Conservation (phyloP, 164 flowering plant genomes). For the Sextonia rubra region DNA sequence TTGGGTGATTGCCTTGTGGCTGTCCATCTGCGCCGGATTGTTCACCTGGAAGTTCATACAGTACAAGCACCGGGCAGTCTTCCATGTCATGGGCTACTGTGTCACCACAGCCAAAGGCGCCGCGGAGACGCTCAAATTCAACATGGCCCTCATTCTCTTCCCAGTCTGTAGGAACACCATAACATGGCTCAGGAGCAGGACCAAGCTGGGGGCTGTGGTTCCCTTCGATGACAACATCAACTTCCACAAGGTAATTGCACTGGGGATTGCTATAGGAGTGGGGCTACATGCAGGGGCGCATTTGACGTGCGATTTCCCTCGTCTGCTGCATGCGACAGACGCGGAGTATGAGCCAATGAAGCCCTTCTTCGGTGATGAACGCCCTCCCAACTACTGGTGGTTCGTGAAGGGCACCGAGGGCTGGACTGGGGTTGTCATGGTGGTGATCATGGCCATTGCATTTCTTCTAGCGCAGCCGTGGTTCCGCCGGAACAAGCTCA, state of each 20-base stretch:
- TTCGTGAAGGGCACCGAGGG: constrained; percentile 68
- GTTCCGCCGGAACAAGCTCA: constrained; percentile 50
- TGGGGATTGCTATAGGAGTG: constrained; percentile 54
- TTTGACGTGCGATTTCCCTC: constrained; percentile 70
- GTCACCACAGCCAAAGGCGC: constrained; percentile 63
- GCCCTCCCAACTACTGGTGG: constrained; percentile 62
- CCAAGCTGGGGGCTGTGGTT: constrained; percentile 44
- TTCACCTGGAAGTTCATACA: constrained; percentile 67
- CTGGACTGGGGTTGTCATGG: constrained; percentile 64
- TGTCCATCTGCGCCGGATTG: constrained; percentile 41
- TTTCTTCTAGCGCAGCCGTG: constrained; percentile 56
- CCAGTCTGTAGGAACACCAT: constrained; percentile 72
- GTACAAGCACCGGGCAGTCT: constrained; percentile 48
- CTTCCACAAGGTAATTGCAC: constrained; percentile 65
- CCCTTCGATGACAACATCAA: constrained; percentile 78
- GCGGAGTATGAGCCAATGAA: constrained; percentile 51
- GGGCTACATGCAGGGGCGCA: constrained; percentile 54
- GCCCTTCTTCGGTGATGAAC: constrained; percentile 38
- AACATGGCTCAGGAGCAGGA: constrained; percentile 57
- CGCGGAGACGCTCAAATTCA: constrained; percentile 67
- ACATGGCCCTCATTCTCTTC: constrained; percentile 67
- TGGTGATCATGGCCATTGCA: constrained; percentile 64
- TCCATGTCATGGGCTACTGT: constrained; percentile 65
- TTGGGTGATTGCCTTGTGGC: constrained; percentile 63
- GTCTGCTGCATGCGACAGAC: constrained; percentile 49